Conservation (phyloP, 345 rosid genomes). For the Gossypium mustelinum region DNA sequence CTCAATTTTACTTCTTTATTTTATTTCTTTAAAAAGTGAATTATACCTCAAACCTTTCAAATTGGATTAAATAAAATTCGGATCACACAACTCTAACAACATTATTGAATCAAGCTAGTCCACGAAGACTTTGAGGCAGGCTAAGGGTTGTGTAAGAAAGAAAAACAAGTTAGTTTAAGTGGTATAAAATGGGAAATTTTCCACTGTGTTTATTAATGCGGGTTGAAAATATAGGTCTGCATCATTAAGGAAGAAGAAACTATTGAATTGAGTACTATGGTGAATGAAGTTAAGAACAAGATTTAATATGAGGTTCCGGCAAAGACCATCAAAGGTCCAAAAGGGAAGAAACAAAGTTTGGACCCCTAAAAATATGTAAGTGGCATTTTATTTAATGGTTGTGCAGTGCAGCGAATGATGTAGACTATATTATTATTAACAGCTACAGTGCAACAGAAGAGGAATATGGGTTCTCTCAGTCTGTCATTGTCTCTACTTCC, state of each 20-base stretch:
- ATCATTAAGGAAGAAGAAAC: neutral
- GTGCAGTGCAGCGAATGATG: neutral
- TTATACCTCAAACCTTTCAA: fast-evolving
- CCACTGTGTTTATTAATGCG: neutral
- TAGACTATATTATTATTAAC: neutral
- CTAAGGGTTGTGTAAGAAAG: neutral
- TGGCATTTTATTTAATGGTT: neutral
- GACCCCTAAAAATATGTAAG: neutral
- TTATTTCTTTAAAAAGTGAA: too few species aligned
- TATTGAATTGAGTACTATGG: too few species aligned
- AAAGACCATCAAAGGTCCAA: too few species aligned
- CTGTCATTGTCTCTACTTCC: slow-evolving; percentile 3
- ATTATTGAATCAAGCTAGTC: neutral
- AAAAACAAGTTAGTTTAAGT: neutral
- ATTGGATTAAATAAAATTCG: too few species aligned
- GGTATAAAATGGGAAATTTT: neutral
- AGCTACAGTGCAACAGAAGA: neutral
- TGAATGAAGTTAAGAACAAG: too few species aligned
- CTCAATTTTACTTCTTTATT: too few species aligned
- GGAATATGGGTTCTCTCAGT: slow-evolving; percentile 10
- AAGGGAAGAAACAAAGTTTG: neutral
- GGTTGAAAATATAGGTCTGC: neutral
- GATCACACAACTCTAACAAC: neutral
- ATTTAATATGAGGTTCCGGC: too few species aligned
- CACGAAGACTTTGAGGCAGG: neutral